Evolutionary conservation across 2,329 filamentous ascomycete species (phyloP).

Genomic region (Geosmithia putterillii): DNA sequence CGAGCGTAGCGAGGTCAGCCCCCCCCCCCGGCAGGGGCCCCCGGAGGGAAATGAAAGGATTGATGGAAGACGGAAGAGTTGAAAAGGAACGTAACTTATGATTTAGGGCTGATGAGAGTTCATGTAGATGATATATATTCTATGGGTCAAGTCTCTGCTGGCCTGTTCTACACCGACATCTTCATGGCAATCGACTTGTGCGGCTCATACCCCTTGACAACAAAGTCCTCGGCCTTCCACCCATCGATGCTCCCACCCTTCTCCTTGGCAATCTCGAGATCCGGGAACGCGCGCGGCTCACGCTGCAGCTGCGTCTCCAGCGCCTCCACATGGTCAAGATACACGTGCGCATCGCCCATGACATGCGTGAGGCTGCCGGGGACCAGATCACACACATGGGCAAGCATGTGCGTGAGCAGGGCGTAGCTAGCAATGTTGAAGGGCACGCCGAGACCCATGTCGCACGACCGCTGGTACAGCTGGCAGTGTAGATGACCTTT

Average conservation of each 20-base stretch:
- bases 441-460: conserved; percentile 93
- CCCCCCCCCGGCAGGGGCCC: too few species aligned
- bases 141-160: too few species aligned
- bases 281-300: conserved; percentile 72
- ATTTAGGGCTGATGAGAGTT: too few species aligned
- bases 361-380: conserved; percentile 86
- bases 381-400: conserved; percentile 70
- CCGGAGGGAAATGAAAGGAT: too few species aligned
- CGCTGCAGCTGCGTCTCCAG: conserved; percentile 68
- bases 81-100: too few species aligned
- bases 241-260: conserved; percentile 71
- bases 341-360: conserved; percentile 98
- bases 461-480: conserved; percentile 86
- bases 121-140: too few species aligned
- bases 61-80: too few species aligned
- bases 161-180: conserved; percentile 65
- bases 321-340: conserved; percentile 83
- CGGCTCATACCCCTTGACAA: conserved; percentile 77
- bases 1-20: too few species aligned
- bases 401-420: conserved; percentile 88
- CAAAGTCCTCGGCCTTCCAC: conserved; percentile 81
- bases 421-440: conserved; percentile 98
- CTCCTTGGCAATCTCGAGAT: conserved; percentile 58
- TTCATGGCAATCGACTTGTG: conserved; percentile 95
- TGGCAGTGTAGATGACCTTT: conserved; percentile 71